A percentile compares a stretch with the other conserved stretches of the same genome.
Evolutionary conservation across 228 moss, liverwort and hornwort species (phyloP).

Genomic region (Sphagnum magellanicum): DNA sequence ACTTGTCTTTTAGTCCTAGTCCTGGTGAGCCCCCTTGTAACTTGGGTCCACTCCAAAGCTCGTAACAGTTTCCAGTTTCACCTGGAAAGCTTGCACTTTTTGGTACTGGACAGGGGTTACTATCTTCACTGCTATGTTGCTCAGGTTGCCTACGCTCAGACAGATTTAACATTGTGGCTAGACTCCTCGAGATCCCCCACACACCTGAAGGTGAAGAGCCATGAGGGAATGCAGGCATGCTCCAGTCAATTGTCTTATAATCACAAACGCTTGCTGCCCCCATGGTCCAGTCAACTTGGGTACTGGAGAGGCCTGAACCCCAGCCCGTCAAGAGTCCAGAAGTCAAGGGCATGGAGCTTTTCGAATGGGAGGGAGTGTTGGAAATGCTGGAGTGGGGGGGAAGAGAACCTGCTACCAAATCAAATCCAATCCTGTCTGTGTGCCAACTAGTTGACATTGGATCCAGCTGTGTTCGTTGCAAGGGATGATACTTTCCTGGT

Average conservation of each 20-base stretch:
- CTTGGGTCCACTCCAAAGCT: constrained; percentile 19
- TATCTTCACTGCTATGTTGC: constrained; percentile 18
- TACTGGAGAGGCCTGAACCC: constrained; percentile 42
- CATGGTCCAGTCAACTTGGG: constrained; percentile 40
- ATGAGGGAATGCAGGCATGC: constrained; percentile 26
- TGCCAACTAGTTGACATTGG: constrained; percentile 13
- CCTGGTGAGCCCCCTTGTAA: constrained; percentile 13
- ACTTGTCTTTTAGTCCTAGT: constrained; percentile 27
- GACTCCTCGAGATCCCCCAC: constrained; percentile 26
- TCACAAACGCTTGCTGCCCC: constrained; percentile 37
- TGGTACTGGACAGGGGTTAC: constrained; percentile 8
- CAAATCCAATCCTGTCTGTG: constrained; percentile 8
- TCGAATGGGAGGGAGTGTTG: background rate
- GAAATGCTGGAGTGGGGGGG: constrained; percentile 5
- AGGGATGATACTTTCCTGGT: constrained; percentile 10
- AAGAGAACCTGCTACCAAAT: constrained; percentile 12
- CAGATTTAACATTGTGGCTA: constrained; percentile 26
- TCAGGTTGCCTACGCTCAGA: constrained; percentile 26
- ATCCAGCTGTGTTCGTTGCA: constrained; percentile 9
- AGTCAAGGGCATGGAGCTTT: constrained; percentile 23
- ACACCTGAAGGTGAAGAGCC: constrained; percentile 13
- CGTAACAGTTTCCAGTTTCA: constrained; percentile 10
- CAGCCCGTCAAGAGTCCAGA: constrained; percentile 37
- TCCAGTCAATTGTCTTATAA: constrained; percentile 39
- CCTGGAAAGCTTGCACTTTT: constrained; percentile 6